Percentiles rank a stretch among this genome's conserved stretches.
Conservation (phyloP, 2,329 filamentous ascomycete species). For the Sporothrix curviconia region DNA sequence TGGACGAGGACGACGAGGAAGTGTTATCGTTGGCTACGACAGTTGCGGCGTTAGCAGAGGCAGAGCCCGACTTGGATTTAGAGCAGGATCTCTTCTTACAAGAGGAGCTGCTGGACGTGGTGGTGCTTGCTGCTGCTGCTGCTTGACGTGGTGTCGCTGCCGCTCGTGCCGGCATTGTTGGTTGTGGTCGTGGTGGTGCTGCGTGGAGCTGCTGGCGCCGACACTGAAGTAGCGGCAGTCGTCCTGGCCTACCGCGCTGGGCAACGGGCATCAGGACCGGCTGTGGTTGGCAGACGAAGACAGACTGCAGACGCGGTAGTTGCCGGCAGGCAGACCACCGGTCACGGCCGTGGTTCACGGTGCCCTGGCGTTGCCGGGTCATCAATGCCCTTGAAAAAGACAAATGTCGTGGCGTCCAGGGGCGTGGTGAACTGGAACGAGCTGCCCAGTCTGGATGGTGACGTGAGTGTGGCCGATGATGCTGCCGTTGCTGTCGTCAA, state of each 20-base stretch:
- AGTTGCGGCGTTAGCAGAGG: no score
- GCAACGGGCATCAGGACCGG: conserved; percentile 60
- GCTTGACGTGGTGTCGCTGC: not conserved
- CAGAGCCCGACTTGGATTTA: not conserved
- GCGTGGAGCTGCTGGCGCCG: conserved; percentile 18
- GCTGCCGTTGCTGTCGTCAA: conserved; percentile 41
- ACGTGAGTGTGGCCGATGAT: conserved; percentile 58
- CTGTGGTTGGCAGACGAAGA: conserved; percentile 57
- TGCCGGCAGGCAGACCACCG: conserved; percentile 53
- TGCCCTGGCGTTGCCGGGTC: conserved; percentile 50
- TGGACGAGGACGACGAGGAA: no score
- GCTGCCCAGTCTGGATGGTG: conserved; percentile 49
- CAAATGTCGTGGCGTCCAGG: conserved; percentile 47
- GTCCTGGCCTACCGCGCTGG: conserved; percentile 60
- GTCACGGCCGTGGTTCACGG: conserved; percentile 46
- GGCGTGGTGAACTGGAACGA: conserved; percentile 44
- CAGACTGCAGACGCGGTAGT: conserved; percentile 62
- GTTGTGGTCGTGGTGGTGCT: conserved; percentile 14
- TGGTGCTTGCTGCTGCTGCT: conserved; percentile 12
- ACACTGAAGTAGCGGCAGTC: conserved; percentile 58
- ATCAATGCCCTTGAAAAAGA: conserved; percentile 63
- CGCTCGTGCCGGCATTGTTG: conserved; percentile 20
- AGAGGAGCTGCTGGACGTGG: not conserved
- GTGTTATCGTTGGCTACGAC: no score
- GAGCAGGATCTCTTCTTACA: not conserved